These are phyloP conservation scores for Cladosporium austrohemisphaericum DNA, from an alignment of 2,329 filamentous ascomycete genomes.

Conservation along the genomic window DNA sequence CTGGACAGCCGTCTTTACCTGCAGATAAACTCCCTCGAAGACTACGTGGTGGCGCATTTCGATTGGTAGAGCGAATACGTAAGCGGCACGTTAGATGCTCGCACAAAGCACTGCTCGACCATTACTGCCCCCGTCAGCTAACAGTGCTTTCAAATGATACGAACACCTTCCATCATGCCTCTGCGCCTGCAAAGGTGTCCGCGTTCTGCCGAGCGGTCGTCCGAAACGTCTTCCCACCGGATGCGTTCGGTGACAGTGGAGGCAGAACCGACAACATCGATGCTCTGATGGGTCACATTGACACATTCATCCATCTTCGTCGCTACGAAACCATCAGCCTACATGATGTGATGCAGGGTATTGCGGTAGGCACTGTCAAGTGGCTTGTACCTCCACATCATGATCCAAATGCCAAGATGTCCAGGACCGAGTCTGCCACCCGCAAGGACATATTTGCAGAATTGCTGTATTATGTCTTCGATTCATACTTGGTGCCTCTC, in stretches of 20 bases:
- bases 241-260: slow-evolving; percentile 66
- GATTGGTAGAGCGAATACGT: slow-evolving; percentile 66
- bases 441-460: slow-evolving; percentile 76
- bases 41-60: slow-evolving; percentile 59
- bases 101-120: slow-evolving; percentile 70
- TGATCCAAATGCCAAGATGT: slow-evolving; percentile 52
- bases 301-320: slow-evolving; percentile 71
- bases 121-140: slow-evolving; percentile 67
- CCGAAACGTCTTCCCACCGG: slow-evolving; percentile 66
- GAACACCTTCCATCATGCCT: slow-evolving; percentile 63
- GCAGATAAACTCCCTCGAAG: slow-evolving; percentile 34
- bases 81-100: slow-evolving; percentile 69
- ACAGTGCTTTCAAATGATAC: not conserved
- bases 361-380: slow-evolving; percentile 50
- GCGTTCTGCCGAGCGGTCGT: slow-evolving; percentile 81
- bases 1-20: not conserved
- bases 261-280: slow-evolving; percentile 57
- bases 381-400: slow-evolving; percentile 66
- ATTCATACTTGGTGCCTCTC: slow-evolving; percentile 84
- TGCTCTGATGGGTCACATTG: slow-evolving; percentile 63
- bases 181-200: slow-evolving; percentile 65
- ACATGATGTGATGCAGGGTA: slow-evolving; percentile 69
- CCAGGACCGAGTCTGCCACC: slow-evolving; percentile 69
- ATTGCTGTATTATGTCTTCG: slow-evolving; percentile 87
- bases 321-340: slow-evolving; percentile 78